A percentile compares a stretch with the other conserved stretches of the same genome.
These are phyloP conservation scores for Drechslerella coelobrocha DNA, from an alignment of 2,329 filamentous ascomycete genomes.

Conservation along the genomic window DNA sequence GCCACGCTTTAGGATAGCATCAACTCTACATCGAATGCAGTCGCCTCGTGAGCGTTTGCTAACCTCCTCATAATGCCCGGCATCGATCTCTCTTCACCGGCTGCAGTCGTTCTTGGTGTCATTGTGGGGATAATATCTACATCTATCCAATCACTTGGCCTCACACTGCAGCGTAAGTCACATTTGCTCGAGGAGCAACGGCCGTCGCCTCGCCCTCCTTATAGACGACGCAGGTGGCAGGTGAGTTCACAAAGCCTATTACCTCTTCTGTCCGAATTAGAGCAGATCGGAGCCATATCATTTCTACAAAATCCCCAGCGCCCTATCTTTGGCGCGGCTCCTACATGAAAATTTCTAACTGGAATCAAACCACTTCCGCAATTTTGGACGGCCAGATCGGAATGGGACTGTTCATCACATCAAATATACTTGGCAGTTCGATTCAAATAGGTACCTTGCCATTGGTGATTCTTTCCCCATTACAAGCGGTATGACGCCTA, in stretches of 20 bases:
- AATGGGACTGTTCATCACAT: slow-evolving; percentile 95
- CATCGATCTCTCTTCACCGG: slow-evolving; percentile 77
- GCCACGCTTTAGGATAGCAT: neutral
- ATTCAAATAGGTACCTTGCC: slow-evolving; percentile 97
- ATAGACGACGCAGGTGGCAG: slow-evolving; percentile 92
- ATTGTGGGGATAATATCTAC: slow-evolving; percentile 91
- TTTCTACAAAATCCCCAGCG: neutral
- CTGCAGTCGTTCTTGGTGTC: slow-evolving; percentile 85
- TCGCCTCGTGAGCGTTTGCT: slow-evolving; percentile 18
- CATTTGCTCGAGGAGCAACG: slow-evolving; percentile 98
- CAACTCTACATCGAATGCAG: slow-evolving; percentile 17
- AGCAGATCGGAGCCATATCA: no score
- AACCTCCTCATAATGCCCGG: slow-evolving; percentile 70
- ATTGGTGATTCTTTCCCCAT: slow-evolving; percentile 88
- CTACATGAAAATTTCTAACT: slow-evolving; percentile 51
- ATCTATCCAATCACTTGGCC: slow-evolving; percentile 89
- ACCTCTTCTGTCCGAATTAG: no score
- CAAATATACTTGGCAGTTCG: slow-evolving; percentile 91
- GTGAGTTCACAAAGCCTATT: slow-evolving; percentile 53
- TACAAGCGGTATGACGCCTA: slow-evolving; percentile 72
- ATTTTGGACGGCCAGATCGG: slow-evolving; percentile 64
- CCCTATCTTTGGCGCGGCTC: no score
- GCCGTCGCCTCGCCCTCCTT: slow-evolving; percentile 78
- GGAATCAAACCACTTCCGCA: slow-evolving; percentile 55
- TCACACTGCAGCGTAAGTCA: slow-evolving; percentile 96